phyloP scores from a whole-genome alignment of 352 stramenopile genomes.

The Phytophthora fragariaefolia region DNA sequence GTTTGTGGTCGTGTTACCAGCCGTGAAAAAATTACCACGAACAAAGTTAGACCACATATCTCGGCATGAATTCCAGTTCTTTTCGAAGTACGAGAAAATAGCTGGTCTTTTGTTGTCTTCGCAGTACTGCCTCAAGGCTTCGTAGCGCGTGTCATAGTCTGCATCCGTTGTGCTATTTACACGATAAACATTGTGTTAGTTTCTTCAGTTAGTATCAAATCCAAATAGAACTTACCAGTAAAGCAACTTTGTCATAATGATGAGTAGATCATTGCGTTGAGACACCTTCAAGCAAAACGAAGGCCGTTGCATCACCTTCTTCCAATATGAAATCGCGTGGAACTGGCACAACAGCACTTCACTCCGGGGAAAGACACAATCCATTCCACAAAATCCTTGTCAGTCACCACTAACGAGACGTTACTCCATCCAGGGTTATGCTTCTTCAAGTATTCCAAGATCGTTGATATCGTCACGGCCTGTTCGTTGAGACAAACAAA shows the following conservation, averaged over 20 bases:
- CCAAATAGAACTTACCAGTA: constrained; percentile 16
- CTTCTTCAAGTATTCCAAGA: no score
- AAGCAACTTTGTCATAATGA: constrained; percentile 5
- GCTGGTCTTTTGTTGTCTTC: not conserved
- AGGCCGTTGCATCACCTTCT: constrained; percentile 18
- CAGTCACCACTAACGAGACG: no score
- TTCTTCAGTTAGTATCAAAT: constrained; percentile 1
- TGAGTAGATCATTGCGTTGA: constrained; percentile 8
- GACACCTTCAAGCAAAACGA: constrained; percentile 22
- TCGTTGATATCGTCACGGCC: no score
- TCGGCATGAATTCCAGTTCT: constrained; percentile 25
- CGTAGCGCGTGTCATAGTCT: constrained; percentile 1
- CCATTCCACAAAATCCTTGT: no score
- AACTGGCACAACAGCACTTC: constrained; percentile 27
- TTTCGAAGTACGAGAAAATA: constrained; percentile 20
- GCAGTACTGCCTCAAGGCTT: constrained; percentile 3
- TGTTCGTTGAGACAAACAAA: no score
- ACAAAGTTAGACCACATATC: constrained; percentile 27
- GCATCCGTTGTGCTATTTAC: constrained; percentile 1
- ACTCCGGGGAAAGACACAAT: not conserved
- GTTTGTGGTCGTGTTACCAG: constrained; percentile 29
- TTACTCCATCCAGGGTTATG: no score
- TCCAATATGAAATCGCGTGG: constrained; percentile 22
- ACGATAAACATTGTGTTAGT: not conserved
- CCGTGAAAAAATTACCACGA: constrained; percentile 14